Base-by-base conservation (phyloP, 495 filamentous ascomycete species). In the Rhypophila decipiens region DNA sequence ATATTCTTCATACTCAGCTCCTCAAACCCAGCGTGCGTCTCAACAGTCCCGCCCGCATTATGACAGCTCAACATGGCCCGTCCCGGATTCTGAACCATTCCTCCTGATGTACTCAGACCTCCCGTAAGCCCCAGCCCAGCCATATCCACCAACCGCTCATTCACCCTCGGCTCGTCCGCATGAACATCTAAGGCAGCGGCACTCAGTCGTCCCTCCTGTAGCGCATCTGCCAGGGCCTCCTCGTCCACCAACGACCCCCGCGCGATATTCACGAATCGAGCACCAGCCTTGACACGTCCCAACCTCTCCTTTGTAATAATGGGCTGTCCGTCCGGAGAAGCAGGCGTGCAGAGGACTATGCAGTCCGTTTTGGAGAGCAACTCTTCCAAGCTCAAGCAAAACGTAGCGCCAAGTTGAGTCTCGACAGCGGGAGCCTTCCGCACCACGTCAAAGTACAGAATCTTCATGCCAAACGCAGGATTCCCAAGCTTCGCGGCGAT, bases 11-110 rank as follows among this genome's bases (percentile, higher is more conserved):
- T 86, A 21, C 76, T 79, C 58, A 88, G 52, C 57, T 77, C 71
- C 70, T 90, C 86, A 58, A 88, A 88, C 5, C 82, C 83, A 15
- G 78, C 67, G 53, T 85, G 81, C 43, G 81, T 83, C 64, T 88
- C 84, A 27, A 88, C 62, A 17, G 80, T 82, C 3, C 80, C 83
- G 9, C 85, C 84, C 7, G 84, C 86, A 58, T 86, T 87, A 60
- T 88, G 85, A 17, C 75, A 73, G 42, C 83, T 75, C 51, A 87
- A 60, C 65, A 83, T 77, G 1, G 84, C 84, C 43, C 56, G 52
- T 2, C 52, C 58, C n/a, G 58, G 60, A 5, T 50, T 37, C 13
- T 20, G 29, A 1, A 19, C 39, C n/a, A n/a, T n/a, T n/a, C n/a
- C n/a, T n/a, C n/a, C n/a, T n/a, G n/a, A n/a, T n/a, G n/a, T n/a